Evolutionary conservation across 176 grass and related monocot genomes (phyloP).

Genomic region (Microstegium vimineum): DNA sequence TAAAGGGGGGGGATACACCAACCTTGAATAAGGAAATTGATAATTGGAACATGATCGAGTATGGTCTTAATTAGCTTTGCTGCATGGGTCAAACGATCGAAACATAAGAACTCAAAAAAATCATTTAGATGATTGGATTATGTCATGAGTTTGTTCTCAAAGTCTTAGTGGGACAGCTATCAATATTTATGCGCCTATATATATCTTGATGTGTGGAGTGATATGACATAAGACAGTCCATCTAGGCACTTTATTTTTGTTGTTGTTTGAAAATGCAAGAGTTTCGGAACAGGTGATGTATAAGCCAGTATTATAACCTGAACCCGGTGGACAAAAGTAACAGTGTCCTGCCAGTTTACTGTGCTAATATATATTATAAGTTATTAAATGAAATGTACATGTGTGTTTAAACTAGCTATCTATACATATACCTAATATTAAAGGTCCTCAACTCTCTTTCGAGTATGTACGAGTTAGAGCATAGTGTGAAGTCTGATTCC

Average conservation of each 20-base stretch:
- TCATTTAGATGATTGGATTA: neutral
- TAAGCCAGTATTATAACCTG: neutral
- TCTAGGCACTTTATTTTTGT: neutral
- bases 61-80: constrained; percentile 22
- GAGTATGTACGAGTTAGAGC: too few relatives aligned
- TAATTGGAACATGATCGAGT: constrained; percentile 16
- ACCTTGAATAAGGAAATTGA: constrained; percentile 36
- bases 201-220: neutral
- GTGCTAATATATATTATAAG: neutral
- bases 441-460: neutral
- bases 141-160: constrained; percentile 15
- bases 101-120: neutral
- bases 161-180: neutral
- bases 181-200: neutral
- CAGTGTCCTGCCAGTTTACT: neutral
- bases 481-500: too few relatives aligned
- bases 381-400: neutral
- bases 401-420: too few relatives aligned
- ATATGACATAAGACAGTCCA: neutral
- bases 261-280: neutral
- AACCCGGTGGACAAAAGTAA: neutral
- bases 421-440: neutral
- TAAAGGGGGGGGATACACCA: constrained; percentile 29
- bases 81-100: constrained; percentile 10
- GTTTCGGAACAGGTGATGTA: too few relatives aligned